Evolutionary conservation across 441 rosid species (phyloP).

Genomic region (Cnidoscolus chayamansa): DNA sequence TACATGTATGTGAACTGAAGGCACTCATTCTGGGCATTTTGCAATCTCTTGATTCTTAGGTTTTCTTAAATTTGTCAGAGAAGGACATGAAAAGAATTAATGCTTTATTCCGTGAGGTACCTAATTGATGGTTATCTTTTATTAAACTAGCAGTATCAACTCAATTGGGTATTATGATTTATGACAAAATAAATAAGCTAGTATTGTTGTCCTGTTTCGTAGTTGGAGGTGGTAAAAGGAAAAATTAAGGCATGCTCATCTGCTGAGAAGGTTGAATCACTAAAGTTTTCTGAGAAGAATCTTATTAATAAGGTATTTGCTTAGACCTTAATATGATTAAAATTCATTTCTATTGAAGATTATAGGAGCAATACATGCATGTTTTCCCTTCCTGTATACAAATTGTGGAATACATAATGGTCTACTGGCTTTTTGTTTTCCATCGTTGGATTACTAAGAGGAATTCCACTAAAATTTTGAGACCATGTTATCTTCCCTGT

Average conservation of each 20-base stretch:
- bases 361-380: conserved; percentile 1
- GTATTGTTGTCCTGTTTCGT: conserved; percentile 27
- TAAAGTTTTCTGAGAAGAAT: conserved; percentile 71
- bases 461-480: background rate
- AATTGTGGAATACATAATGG: background rate
- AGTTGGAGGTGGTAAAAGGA: conserved; percentile 69
- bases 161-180: conserved; percentile 4
- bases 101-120: conserved; percentile 81
- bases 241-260: conserved; percentile 64
- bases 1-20: background rate
- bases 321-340: conserved; percentile 3
- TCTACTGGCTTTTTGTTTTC: background rate
- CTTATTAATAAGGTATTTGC: conserved; percentile 77
- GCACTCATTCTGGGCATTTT: background rate
- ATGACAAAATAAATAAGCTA: conserved; percentile 16
- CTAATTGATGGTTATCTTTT: conserved; percentile 1
- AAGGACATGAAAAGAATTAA: conserved; percentile 77
- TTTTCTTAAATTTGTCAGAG: conserved; percentile 78
- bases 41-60: conserved; percentile 42
- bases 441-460: background rate
- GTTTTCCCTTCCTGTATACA: background rate
- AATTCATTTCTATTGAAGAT: background rate
- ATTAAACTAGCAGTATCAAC: conserved; percentile 12
- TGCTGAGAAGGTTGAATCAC: conserved; percentile 66
- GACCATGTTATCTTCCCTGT: background rate